These are phyloP conservation scores for Metschnikowia picachoensis DNA, from an alignment of 805 yeast species.

Conservation along the genomic window DNA sequence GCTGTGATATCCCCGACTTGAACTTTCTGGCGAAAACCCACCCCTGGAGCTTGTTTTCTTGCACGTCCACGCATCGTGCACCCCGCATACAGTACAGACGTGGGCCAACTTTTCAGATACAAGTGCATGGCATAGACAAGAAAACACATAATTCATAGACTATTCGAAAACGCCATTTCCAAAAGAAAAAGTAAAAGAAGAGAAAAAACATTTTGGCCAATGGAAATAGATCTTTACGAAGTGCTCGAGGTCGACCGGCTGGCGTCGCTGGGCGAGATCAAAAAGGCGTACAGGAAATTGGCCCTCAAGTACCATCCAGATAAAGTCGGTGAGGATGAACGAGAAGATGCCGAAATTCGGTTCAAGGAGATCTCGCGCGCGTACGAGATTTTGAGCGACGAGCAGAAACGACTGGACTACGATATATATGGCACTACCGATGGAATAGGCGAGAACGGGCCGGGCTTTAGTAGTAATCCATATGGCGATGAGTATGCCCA, in stretches of 20 bases:
- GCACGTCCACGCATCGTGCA: background rate
- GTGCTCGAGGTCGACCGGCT: conserved; percentile 62
- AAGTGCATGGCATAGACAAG: background rate
- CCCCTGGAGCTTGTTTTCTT: no score
- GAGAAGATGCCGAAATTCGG: conserved; percentile 67
- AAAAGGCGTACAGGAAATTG: conserved; percentile 77
- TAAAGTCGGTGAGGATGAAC: conserved; percentile 64
- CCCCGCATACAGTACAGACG: conserved; percentile 6
- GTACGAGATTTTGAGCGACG: conserved; percentile 78
- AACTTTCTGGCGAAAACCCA: no score
- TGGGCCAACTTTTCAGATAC: conserved; percentile 3
- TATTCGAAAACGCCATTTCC: background rate
- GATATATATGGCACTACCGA: conserved; percentile 51
- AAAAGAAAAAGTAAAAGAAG: background rate
- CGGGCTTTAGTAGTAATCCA: conserved; percentile 31
- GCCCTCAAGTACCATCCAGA: conserved; percentile 90
- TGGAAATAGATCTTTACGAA: conserved; percentile 47
- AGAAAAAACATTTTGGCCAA: background rate
- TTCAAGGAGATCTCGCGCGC: conserved; percentile 87
- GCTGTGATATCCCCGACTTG: no score
- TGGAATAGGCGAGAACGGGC: conserved; percentile 18
- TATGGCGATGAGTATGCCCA: conserved; percentile 36
- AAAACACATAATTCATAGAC: no score
- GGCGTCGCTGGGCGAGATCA: conserved; percentile 71
- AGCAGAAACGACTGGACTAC: conserved; percentile 52